Percentiles rank a stretch among this genome's conserved stretches.
Evolutionary conservation across 805 yeast genomes (phyloP).

Genomic region (Schwanniomyces polymorphus): DNA sequence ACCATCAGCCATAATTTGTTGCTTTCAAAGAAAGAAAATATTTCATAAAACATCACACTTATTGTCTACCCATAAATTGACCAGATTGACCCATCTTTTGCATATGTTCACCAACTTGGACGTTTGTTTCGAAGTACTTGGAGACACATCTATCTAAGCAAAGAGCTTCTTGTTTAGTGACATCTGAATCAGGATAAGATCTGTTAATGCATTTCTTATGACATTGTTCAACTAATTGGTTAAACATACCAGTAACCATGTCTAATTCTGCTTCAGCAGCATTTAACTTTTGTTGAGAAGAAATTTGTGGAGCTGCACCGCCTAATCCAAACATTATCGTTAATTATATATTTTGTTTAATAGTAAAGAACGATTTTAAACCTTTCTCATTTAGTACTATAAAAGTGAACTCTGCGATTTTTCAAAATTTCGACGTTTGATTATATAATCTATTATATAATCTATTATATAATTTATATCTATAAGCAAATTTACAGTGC

Average conservation of each 20-base stretch:
- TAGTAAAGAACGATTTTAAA: background rate
- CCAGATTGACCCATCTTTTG: constrained; percentile 48
- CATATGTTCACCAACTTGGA: constrained; percentile 83
- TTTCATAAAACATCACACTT: constrained; percentile 5
- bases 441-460: constrained; percentile 5
- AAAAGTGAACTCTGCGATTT: constrained; percentile 4
- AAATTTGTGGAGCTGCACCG: constrained; percentile 68
- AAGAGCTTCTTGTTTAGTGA: constrained; percentile 76
- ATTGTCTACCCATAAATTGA: constrained; percentile 46
- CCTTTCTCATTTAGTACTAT: background rate
- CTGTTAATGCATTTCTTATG: constrained; percentile 79
- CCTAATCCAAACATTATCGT: constrained; percentile 71
- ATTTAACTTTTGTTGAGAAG: constrained; percentile 72
- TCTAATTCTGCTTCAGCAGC: constrained; percentile 98
- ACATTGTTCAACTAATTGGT: constrained; percentile 85
- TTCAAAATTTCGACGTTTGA: constrained; percentile 1
- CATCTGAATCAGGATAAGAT: constrained; percentile 67
- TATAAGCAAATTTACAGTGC: background rate
- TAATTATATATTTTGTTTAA: constrained; percentile 1
- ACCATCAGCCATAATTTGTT: background rate
- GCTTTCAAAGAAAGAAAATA: background rate
- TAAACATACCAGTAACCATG: constrained; percentile 97
- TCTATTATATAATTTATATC: background rate
- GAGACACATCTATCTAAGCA: constrained; percentile 96
- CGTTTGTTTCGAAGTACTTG: constrained; percentile 91